phyloP scores from a whole-genome alignment of 352 stramenopile species.

The Phytophthora crassamura region DNA sequence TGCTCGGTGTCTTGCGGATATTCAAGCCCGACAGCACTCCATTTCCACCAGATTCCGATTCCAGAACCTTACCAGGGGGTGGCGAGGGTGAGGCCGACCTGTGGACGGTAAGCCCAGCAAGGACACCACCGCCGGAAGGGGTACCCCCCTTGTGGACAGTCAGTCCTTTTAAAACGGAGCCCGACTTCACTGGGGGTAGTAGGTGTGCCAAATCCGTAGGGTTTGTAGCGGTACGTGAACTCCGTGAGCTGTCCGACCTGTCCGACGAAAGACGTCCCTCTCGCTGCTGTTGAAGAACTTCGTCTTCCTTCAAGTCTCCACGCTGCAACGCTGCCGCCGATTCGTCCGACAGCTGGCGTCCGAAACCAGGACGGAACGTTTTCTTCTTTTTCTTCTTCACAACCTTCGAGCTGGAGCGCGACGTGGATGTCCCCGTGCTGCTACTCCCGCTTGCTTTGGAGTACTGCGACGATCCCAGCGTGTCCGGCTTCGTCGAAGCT shows the following conservation, averaged over 20 bases:
- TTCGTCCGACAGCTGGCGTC: conserved; percentile 85
- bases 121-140: conserved; percentile 46
- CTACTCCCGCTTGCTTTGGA: conserved; percentile 38
- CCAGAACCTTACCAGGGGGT: conserved; percentile 31
- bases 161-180: conserved; percentile 69
- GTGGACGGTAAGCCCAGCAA: conserved; percentile 78
- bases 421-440: conserved; percentile 34
- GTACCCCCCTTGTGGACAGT: conserved; percentile 55
- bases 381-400: conserved; percentile 88
- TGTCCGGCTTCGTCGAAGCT: conserved; percentile 12
- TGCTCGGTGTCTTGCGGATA: conserved; percentile 41
- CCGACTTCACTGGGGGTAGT: conserved; percentile 58
- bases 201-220: conserved; percentile 74
- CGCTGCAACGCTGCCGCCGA: conserved; percentile 78
- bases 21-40: conserved; percentile 64
- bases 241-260: conserved; percentile 35
- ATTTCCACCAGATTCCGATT: conserved; percentile 31
- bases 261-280: conserved; percentile 38
- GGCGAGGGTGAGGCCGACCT: conserved; percentile 43
- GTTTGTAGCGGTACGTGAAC: conserved; percentile 40
- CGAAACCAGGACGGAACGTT: conserved; percentile 85
- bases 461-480: conserved; percentile 23
- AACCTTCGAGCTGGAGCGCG: conserved; percentile 50
- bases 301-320: conserved; percentile 77
- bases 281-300: conserved; percentile 58